Evolutionary conservation across 73 alveolate genomes (phyloP), one percentile per base, ranked within the genome.

Genomic region (Symbiodinium pilosum): DNA sequence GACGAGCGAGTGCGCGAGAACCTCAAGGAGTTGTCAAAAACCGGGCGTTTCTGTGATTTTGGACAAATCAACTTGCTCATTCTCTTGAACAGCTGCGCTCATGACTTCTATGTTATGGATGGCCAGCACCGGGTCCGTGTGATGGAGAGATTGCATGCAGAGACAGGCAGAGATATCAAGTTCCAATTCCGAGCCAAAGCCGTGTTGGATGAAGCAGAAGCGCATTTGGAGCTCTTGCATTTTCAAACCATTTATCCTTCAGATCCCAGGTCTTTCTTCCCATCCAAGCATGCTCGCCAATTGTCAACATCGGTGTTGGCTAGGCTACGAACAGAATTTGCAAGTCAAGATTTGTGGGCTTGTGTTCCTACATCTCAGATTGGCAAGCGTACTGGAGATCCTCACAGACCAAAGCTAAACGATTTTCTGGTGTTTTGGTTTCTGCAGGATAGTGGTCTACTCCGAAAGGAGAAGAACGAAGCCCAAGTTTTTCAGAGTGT

Each of bases 11-110:
- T 93, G 34, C 28, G 84, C 26, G 93, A 93, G 36, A 93, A 91
- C 54, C 64, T 93, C 59, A 68, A 75, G 34, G 93, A 93, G 85
- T 28, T 73, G 64, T 77, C 98, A 7, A 88, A 36, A 59, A 30
- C 21, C 40, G 93, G 64, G 32, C 83, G 92, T 28, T 93, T 75
- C 84, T 43, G 54, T 26, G 98, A 93, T 34, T 93, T 93, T 47
- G 98, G 98, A 12, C 98, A 93, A 47, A 93, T 93, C 98, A 93
- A 93, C 71, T 52, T 93, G 93, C 92, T 93, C 83, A 52, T 93
- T 16, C 54, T 93, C 68, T 44, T 77, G 71, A 93, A 44, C 42
- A 88, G 83, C n/a, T 83, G 93, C 4, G 38, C 42, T 24, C 98
- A 93, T 26, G 43, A 34, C 41, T 93, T 93, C 92, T 93, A 75